Evolutionary conservation across 257 asterid genomes (phyloP).

Genomic region (Fraxinus anomala): DNA sequence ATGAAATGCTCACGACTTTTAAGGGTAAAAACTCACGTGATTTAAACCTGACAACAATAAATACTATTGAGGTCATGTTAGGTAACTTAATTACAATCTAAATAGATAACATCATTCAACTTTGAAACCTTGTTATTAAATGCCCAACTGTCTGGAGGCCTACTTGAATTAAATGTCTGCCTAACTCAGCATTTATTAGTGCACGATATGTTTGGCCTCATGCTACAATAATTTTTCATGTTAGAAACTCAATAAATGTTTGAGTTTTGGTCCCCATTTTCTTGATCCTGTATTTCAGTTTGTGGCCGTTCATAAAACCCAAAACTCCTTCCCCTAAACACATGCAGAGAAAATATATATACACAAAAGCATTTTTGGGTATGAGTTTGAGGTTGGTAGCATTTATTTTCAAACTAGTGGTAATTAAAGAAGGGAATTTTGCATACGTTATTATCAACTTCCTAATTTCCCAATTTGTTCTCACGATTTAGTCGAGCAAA

Average conservation of each 20-base stretch:
- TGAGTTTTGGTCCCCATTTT: not conserved
- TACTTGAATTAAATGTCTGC: not conserved
- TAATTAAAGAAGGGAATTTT: no score
- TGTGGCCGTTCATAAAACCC: not conserved
- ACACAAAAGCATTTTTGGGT: no score
- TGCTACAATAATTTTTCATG: not conserved
- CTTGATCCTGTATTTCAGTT: not conserved
- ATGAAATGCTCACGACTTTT: no score
- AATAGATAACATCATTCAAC: no score
- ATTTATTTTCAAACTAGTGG: not conserved
- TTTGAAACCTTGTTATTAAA: not conserved
- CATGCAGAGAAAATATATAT: no score
- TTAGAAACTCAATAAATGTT: not conserved
- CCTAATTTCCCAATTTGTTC: no score
- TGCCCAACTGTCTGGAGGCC: not conserved
- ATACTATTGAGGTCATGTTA: no score
- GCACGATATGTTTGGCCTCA: not conserved
- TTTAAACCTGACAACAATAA: no score
- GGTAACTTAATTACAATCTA: no score
- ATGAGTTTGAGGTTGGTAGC: not conserved
- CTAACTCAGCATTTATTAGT: not conserved
- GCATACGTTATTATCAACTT: no score
- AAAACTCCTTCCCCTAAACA: not conserved
- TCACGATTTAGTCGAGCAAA: no score
- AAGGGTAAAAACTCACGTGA: no score